A percentile compares a stretch with the other conserved stretches of the same genome.
These are phyloP conservation scores for Potentilla sterilis DNA, from an alignment of 306 rosid genomes.

Conservation along the genomic window DNA sequence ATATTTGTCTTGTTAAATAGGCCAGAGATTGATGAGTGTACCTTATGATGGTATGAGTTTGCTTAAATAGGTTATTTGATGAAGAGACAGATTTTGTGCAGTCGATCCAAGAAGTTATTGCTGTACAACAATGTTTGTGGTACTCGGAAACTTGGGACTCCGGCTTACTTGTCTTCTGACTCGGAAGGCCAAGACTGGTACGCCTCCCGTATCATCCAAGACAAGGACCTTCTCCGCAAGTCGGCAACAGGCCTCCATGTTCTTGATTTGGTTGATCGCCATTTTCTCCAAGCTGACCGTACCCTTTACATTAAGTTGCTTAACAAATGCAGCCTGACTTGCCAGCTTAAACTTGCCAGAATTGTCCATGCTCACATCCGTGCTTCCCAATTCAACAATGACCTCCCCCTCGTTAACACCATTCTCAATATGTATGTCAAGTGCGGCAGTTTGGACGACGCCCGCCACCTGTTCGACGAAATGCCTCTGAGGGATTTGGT, in stretches of 20 bases:
- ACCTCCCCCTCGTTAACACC: conserved; percentile 28
- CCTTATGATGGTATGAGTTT: not conserved
- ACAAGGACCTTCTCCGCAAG: conserved; percentile 24
- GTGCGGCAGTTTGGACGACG: conserved; percentile 28
- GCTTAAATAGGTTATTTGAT: not conserved
- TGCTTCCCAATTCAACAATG: conserved; percentile 23
- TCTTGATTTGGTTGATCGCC: conserved; percentile 16
- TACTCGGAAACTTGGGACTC: not conserved
- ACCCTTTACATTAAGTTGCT: conserved; percentile 17
- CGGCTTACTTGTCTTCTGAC: not conserved
- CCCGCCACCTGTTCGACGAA: conserved; percentile 28
- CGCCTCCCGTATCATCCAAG: conserved; percentile 21
- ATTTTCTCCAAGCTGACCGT: conserved; percentile 21
- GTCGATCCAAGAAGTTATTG: conserved; percentile 2
- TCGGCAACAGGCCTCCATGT: conserved; percentile 28
- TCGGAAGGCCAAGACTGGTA: conserved; percentile 20
- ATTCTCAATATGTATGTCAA: conserved; percentile 25
- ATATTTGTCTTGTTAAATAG: too few relatives aligned
- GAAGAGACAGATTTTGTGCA: conserved; percentile 5
- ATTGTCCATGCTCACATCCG: conserved; percentile 29
- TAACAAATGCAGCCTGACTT: conserved; percentile 23
- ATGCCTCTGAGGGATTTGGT: conserved; percentile 29
- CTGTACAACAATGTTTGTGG: conserved; percentile 2
- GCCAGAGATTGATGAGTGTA: too few relatives aligned
- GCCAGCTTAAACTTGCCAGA: conserved; percentile 22